Base-by-base conservation (phyloP, 2,329 filamentous ascomycete genomes). In the Colletotrichum plurivorum region DNA sequence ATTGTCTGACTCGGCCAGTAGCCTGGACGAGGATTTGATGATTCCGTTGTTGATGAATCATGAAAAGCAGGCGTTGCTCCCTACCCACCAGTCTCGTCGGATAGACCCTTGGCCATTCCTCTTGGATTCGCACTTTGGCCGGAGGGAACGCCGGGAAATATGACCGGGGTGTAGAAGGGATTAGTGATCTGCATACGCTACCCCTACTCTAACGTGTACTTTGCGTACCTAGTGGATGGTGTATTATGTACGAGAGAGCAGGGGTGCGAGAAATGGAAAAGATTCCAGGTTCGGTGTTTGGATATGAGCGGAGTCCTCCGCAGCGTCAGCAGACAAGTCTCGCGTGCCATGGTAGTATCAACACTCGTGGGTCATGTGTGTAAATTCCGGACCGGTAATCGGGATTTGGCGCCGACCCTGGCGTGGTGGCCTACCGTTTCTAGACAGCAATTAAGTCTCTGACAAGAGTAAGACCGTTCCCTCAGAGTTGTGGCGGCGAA, bases 161-260 rank as follows among this genome's bases (percentile, higher is more conserved):
- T 43, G 41, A 13, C 41, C 5, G 41, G 13, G 39, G 39, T 25
- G 20, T 18, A 41, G 4, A 15, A 13, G 57, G 57, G 46, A 51
- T 60, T 60, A 60, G 46, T 60, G 57, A 52, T 60, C 57, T 60
- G 51, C 57, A 31, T 36, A 36, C 31, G 31, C 31, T 36, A 36
- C 31, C 31, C 31, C 10, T 36, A 9, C 31, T 36, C 31, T 9
- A 36, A 36, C 31, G 31, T 9, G 31, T 36, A 36, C 8, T 36
- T 36, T 10, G 31, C 31, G 8, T 9, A 10, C 31, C 31, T 36
- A 36, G 7, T 36, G 31, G 31, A 10, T 36, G 8, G 31, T 36
- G 31, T 36, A 36, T 36, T 36, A 8, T 36, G 31, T 36, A 43
- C 45, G 16, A 25, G n/a, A 43, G 45, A 18, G 9, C 57, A 60